Conservation (phyloP, 441 rosid species). For the Gossypium davidsonii region DNA sequence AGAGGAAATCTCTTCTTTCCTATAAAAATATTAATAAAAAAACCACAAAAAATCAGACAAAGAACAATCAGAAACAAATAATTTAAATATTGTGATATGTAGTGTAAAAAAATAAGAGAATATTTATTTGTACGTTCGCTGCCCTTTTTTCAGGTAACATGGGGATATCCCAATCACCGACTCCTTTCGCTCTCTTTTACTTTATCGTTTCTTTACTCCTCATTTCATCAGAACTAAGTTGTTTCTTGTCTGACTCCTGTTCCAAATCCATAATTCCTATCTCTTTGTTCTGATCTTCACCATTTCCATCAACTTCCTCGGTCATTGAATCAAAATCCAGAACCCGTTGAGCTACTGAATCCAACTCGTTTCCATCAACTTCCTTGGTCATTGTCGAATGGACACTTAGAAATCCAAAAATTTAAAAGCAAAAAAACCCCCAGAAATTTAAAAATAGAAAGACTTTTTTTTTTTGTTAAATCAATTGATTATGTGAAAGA, state of each 20-base stretch:
- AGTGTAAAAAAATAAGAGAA: not conserved
- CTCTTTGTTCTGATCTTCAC: constrained; percentile 1
- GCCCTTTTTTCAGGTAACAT: constrained; percentile 40
- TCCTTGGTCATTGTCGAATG: too few relatives aligned
- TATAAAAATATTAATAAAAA: constrained; percentile 6
- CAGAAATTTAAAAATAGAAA: not conserved
- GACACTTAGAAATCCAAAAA: too few relatives aligned
- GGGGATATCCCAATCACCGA: constrained; percentile 30
- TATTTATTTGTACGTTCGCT: constrained; percentile 37
- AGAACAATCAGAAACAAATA: constrained; percentile 10
- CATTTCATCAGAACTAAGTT: not conserved
- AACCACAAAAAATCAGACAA: not conserved
- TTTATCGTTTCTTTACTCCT: constrained; percentile 19
- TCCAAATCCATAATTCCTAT: constrained; percentile 17
- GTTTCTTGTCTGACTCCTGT: constrained; percentile 15
- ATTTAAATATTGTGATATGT: not conserved
- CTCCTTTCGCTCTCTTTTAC: constrained; percentile 36
- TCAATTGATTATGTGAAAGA: not conserved
- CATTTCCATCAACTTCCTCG: constrained; percentile 27
- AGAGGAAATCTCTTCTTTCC: constrained; percentile 49
- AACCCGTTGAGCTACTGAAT: constrained; percentile 34
- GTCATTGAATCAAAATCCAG: constrained; percentile 36
- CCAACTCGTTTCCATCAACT: constrained; percentile 20
- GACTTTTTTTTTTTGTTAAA: too few relatives aligned
- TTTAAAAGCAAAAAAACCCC: not conserved